Evolutionary conservation across 768 basidiomycete species (phyloP), one percentile per base, ranked within the genome.

Genomic region (Nidularia sp.): DNA sequence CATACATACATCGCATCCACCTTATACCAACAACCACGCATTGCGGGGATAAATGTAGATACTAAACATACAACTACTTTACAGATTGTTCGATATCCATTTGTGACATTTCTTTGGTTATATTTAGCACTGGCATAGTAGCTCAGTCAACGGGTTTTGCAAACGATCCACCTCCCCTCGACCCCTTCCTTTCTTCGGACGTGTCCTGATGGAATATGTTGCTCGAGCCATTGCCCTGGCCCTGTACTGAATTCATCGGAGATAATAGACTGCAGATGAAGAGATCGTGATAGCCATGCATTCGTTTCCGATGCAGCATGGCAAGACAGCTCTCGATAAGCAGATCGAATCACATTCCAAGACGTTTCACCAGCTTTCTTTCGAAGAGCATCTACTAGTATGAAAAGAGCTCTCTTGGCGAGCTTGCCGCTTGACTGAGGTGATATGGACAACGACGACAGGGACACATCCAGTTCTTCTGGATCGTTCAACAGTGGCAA

Each of bases 311-410:
- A 63, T 5, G 67, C 60, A 22, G 68, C 62, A 53, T 70, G 68
- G 54, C 72, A 77, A 32, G 69, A 67, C 13, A 88, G 51, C 59
- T 89, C 88, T 44, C 85, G 73, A 62, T 90, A 89, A 0, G 80
- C 80, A 18, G 76, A 70, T 32, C 85, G 80, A 43, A 90, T 58
- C 12, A 86, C 66, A 0, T 47, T 60, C 88, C 88, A 90, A 2
- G 80, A 67, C n/a, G 69, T 77, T 15, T 73, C 70, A 33, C 83
- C 74, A 5, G 73, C 73, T 63, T 79, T 83, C 2, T 53, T 61
- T 12, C 82, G 76, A 34, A 89, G 60, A 3, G 66, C 65, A 18
- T 77, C 72, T 7, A 85, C 60, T 1, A 84, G 69, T 12, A 58
- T 59, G 31, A 60, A 64, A 4, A 86, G 48, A 6, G 85, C 81